Conservation (phyloP, 352 stramenopile species). For the Phytopythium ostracodes region DNA sequence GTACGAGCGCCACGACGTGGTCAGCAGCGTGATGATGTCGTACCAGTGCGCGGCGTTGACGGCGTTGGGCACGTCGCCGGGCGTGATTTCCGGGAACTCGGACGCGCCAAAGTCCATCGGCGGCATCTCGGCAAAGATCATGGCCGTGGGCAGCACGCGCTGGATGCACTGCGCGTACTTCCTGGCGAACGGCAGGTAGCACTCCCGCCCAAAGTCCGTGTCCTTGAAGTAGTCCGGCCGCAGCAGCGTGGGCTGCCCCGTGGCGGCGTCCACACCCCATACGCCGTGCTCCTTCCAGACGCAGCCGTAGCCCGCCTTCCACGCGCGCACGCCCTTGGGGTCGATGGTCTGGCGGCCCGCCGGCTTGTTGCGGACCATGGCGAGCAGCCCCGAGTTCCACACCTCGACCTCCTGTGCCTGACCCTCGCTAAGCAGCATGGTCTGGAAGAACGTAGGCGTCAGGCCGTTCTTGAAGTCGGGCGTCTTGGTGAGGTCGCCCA, state of each 20-base stretch:
- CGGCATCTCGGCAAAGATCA: constrained; percentile 33
- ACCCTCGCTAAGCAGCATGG: constrained; percentile 24
- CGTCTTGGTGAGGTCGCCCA: constrained; percentile 15
- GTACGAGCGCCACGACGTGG: constrained; percentile 21
- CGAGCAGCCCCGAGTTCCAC: constrained; percentile 15
- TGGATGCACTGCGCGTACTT: constrained; percentile 17
- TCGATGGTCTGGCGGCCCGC: constrained; percentile 9
- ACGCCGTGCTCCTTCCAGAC: constrained; percentile 31
- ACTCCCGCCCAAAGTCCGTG: constrained; percentile 27
- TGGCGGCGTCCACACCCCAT: constrained; percentile 17
- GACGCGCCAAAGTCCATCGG: constrained; percentile 18
- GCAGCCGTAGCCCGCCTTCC: constrained; percentile 21
- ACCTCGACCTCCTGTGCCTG: constrained; percentile 19
- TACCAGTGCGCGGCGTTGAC: constrained; percentile 51
- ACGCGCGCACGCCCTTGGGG: constrained; percentile 21
- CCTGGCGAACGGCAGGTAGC: constrained; percentile 29
- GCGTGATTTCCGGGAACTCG: constrained; percentile 15
- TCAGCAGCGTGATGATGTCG: constrained; percentile 46
- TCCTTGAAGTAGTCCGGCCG: constrained; percentile 22
- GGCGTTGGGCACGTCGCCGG: constrained; percentile 8
- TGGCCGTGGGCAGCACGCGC: constrained; percentile 14
- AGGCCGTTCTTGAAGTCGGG: constrained; percentile 17
- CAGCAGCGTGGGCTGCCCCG: constrained; percentile 18
- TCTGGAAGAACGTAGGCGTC: constrained; percentile 22
- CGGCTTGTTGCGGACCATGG: constrained; percentile 7